phyloP scores from a whole-genome alignment of 2,329 filamentous ascomycete genomes.

The Incumbomyces lentus region DNA sequence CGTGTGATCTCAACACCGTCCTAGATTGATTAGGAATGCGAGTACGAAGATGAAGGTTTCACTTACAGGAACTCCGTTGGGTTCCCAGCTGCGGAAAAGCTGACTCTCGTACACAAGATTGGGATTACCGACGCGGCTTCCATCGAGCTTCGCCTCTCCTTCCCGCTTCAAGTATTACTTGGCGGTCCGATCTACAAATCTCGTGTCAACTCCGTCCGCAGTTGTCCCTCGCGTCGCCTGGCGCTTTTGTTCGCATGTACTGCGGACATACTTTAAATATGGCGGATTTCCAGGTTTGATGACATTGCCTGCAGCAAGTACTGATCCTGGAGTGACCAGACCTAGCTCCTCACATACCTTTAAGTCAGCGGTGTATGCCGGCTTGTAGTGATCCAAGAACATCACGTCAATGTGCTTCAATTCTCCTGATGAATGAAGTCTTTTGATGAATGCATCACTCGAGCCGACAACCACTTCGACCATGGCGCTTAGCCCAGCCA shows the following conservation, averaged over 20 bases:
- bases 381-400: slow-evolving; percentile 75
- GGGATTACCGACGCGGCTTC: slow-evolving; percentile 22
- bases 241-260: slow-evolving; percentile 50
- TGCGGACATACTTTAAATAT: slow-evolving; percentile 40
- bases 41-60: slow-evolving; percentile 20
- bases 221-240: slow-evolving; percentile 14
- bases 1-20: slow-evolving; percentile 58
- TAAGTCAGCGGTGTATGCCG: slow-evolving; percentile 61
- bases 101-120: slow-evolving; percentile 52
- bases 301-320: slow-evolving; percentile 29
- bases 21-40: slow-evolving; percentile 30
- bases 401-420: slow-evolving; percentile 57
- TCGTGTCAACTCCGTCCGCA: slow-evolving; percentile 13
- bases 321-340: slow-evolving; percentile 48
- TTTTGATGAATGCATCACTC: slow-evolving; percentile 54
- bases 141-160: slow-evolving; percentile 21
- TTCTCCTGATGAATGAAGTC: slow-evolving; percentile 44
- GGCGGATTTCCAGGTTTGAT: slow-evolving; percentile 32
- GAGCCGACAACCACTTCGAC: slow-evolving; percentile 62
- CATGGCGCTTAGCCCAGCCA: slow-evolving; percentile 61
- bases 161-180: slow-evolving; percentile 21
- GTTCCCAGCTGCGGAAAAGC: slow-evolving; percentile 56
- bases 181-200: slow-evolving; percentile 18
- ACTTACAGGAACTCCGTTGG: slow-evolving; percentile 52
- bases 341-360: slow-evolving; percentile 65